Evolutionary conservation across 2,329 filamentous ascomycete genomes (phyloP).

Genomic region (Aphanocladium album): DNA sequence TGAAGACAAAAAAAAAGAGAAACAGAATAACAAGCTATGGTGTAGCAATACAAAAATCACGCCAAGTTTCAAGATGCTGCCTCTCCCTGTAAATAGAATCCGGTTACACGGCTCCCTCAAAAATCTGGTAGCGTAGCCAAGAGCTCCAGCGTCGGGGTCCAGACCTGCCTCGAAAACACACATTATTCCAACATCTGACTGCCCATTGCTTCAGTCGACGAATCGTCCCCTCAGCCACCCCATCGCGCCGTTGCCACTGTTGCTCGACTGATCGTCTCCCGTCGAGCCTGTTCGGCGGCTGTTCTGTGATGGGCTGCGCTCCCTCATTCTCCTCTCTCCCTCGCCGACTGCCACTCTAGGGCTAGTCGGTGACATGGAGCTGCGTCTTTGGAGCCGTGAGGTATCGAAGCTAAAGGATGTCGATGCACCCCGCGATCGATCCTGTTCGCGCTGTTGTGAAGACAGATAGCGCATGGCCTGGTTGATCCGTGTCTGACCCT

Average conservation of each 20-base stretch:
- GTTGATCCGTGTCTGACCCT: conserved; percentile 24
- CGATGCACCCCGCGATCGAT: conserved; percentile 18
- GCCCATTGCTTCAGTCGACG: conserved; percentile 20
- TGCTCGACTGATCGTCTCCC: conserved; percentile 27
- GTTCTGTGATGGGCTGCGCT: conserved; percentile 35
- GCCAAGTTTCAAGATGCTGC: background rate
- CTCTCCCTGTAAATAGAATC: background rate
- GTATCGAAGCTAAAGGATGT: conserved; percentile 28
- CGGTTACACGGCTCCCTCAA: background rate
- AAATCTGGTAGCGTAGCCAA: background rate
- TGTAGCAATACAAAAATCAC: background rate
- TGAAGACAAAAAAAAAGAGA: background rate
- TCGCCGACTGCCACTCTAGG: conserved; percentile 25
- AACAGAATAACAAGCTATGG: background rate
- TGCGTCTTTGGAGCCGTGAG: conserved; percentile 31
- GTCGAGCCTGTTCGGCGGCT: conserved; percentile 26
- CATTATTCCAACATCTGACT: background rate
- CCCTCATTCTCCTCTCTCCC: conserved; percentile 29
- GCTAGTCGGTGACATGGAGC: conserved; percentile 35
- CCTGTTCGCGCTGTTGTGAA: conserved; percentile 23
- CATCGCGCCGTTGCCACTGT: conserved; percentile 32
- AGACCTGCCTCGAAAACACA: background rate
- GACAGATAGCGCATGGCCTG: conserved; percentile 28
- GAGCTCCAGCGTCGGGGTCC: background rate
- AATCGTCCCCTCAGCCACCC: conserved; percentile 42